Percentiles rank a stretch among this genome's conserved stretches.
Evolutionary conservation across 345 rosid species (phyloP).

Genomic region (Hirschfeldia incana): DNA sequence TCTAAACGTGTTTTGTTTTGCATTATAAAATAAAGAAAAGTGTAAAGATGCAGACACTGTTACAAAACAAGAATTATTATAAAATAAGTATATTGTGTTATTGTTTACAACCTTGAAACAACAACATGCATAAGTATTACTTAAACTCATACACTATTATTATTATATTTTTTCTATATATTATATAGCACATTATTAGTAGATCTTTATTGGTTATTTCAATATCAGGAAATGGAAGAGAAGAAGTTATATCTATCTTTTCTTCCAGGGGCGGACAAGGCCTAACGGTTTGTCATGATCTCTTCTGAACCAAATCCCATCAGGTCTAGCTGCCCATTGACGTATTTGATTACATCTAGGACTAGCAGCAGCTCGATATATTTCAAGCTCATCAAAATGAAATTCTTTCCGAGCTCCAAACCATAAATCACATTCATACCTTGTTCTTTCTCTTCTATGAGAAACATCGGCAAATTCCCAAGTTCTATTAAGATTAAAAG

Average conservation of each 20-base stretch:
- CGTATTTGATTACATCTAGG: neutral
- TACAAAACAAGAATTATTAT: neutral
- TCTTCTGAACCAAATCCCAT: neutral
- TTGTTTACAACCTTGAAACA: neutral
- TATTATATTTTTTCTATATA: neutral
- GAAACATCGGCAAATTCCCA: neutral
- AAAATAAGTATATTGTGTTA: neutral
- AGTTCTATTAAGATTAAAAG: neutral
- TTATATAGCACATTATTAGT: neutral
- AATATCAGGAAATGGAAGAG: neutral
- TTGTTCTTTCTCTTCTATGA: neutral
- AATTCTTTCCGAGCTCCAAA: neutral
- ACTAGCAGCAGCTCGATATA: neutral
- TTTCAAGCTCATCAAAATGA: neutral
- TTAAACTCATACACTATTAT: neutral
- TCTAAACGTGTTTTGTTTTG: neutral
- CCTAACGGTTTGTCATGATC: neutral
- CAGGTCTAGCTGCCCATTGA: neutral
- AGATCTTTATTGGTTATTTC: neutral
- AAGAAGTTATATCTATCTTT: neutral
- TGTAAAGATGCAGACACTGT: neutral
- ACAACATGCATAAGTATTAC: neutral
- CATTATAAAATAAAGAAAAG: neutral
- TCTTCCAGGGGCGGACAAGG: neutral
- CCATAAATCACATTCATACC: neutral